A percentile compares a stretch with the other conserved stretches of the same genome.
phyloP scores from a whole-genome alignment of 768 basidiomycete genomes.

The Termitomyces sp. region DNA sequence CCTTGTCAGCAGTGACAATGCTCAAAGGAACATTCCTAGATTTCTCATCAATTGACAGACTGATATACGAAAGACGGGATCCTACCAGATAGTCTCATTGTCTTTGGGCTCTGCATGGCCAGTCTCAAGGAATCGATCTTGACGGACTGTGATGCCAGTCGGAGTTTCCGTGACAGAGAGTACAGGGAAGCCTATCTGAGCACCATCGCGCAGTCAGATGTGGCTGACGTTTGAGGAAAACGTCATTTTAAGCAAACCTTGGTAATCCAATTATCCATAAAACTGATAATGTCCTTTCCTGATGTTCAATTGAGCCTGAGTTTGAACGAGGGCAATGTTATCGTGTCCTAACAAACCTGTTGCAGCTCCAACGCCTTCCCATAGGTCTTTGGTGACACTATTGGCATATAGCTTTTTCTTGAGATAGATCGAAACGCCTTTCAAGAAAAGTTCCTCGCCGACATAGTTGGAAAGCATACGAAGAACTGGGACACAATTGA shows the following conservation, averaged over 20 bases:
- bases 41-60: background rate
- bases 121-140: slow-evolving; percentile 89
- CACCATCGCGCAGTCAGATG: slow-evolving; percentile 25
- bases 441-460: slow-evolving; percentile 83
- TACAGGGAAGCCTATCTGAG: slow-evolving; percentile 76
- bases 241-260: slow-evolving; percentile 38
- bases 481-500: slow-evolving; percentile 48
- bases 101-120: slow-evolving; percentile 76
- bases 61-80: background rate
- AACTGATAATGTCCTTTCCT: slow-evolving; percentile 63
- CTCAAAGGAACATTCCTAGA: slow-evolving; percentile 77
- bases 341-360: slow-evolving; percentile 35
- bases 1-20: slow-evolving; percentile 54
- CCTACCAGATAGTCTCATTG: slow-evolving; percentile 82
- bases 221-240: background rate
- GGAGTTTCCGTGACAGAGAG: slow-evolving; percentile 76
- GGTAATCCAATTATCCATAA: slow-evolving; percentile 92
- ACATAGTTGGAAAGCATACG: slow-evolving; percentile 90
- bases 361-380: slow-evolving; percentile 77
- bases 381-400: slow-evolving; percentile 80
- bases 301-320: background rate
- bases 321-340: background rate
- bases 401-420: slow-evolving; percentile 84
- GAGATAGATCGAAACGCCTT: slow-evolving; percentile 87
- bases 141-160: slow-evolving; percentile 70